Evolutionary conservation across 2,329 filamentous ascomycete species (phyloP).

Genomic region (Ophiostoma sp.): DNA sequence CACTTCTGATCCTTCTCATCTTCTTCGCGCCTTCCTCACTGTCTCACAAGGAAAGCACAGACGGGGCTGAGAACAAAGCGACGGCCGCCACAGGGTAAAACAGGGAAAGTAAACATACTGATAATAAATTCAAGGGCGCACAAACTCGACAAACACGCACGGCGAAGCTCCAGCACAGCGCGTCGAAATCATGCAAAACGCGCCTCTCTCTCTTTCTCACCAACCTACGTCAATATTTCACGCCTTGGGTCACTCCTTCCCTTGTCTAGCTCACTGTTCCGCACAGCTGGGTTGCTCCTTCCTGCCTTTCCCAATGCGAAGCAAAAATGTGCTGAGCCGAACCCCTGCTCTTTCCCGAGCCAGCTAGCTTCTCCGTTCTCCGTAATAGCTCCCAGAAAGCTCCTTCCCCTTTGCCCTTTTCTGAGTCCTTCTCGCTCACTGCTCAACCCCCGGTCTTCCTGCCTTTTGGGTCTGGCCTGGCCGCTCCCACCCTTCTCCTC

Average conservation of each 20-base stretch:
- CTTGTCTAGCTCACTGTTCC: neutral
- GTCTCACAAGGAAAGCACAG: constrained; percentile 13
- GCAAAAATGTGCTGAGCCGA: neutral
- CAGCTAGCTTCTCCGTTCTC: constrained; percentile 16
- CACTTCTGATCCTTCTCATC: neutral
- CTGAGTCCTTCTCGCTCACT: neutral
- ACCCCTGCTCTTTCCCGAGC: constrained; percentile 18
- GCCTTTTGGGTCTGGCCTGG: neutral
- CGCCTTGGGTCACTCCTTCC: neutral
- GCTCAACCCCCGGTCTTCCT: neutral
- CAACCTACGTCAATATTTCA: neutral
- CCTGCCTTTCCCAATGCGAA: neutral
- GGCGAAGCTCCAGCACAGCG: neutral
- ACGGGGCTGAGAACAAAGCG: constrained; percentile 3
- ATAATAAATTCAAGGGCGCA: neutral
- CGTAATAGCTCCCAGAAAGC: constrained; percentile 15
- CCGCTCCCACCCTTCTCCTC: constrained; percentile 9
- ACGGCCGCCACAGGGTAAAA: neutral
- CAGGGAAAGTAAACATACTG: constrained; percentile 8
- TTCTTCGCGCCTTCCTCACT: neutral
- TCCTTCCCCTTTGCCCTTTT: constrained; percentile 17
- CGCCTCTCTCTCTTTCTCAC: constrained; percentile 1
- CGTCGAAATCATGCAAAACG: neutral
- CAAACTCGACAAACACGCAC: neutral
- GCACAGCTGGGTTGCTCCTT: neutral